Percentiles rank a stretch among this genome's conserved stretches.
These are phyloP conservation scores for Asclepias syriaca DNA, from an alignment of 257 asterid species.

Conservation along the genomic window DNA sequence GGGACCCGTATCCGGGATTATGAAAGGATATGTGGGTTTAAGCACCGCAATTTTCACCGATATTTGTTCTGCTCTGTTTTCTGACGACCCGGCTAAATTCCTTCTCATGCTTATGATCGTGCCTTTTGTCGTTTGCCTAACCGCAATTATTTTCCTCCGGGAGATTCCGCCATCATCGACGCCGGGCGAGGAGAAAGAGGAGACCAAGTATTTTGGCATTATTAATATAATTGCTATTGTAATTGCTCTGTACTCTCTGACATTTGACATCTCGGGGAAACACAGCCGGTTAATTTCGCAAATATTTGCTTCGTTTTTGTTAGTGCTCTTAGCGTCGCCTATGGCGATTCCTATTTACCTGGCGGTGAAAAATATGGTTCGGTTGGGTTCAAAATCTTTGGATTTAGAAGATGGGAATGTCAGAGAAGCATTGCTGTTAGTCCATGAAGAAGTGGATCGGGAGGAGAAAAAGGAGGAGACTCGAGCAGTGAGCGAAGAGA, in stretches of 20 bases:
- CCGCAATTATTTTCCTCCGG: slow-evolving; percentile 75
- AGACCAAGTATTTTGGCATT: slow-evolving; percentile 58
- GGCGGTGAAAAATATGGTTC: slow-evolving; percentile 21
- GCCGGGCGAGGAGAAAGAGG: slow-evolving; percentile 53
- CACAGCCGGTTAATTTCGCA: slow-evolving; percentile 54
- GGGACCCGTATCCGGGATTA: slow-evolving; percentile 87
- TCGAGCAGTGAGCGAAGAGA: neutral
- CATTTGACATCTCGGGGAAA: slow-evolving; percentile 56
- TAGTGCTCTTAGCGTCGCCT: slow-evolving; percentile 64
- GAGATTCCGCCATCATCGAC: slow-evolving; percentile 83
- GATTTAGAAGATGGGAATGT: slow-evolving; percentile 49
- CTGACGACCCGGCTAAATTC: slow-evolving; percentile 72
- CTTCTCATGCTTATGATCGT: slow-evolving; percentile 63
- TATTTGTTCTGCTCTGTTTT: slow-evolving; percentile 77
- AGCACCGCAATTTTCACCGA: slow-evolving; percentile 97
- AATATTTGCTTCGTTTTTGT: slow-evolving; percentile 57
- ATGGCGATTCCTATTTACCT: slow-evolving; percentile 59
- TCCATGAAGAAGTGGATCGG: slow-evolving; percentile 16
- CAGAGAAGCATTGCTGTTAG: slow-evolving; percentile 36
- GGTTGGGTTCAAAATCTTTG: slow-evolving; percentile 12
- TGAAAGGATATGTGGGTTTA: slow-evolving; percentile 90
- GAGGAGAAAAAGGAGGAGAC: slow-evolving; percentile 17
- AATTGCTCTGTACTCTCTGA: slow-evolving; percentile 65
- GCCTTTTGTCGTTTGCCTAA: slow-evolving; percentile 68
- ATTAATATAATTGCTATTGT: slow-evolving; percentile 64